Percentiles rank a stretch among this genome's conserved stretches.
Conservation (phyloP, 768 basidiomycete species). For the Trametopsis cervina region DNA sequence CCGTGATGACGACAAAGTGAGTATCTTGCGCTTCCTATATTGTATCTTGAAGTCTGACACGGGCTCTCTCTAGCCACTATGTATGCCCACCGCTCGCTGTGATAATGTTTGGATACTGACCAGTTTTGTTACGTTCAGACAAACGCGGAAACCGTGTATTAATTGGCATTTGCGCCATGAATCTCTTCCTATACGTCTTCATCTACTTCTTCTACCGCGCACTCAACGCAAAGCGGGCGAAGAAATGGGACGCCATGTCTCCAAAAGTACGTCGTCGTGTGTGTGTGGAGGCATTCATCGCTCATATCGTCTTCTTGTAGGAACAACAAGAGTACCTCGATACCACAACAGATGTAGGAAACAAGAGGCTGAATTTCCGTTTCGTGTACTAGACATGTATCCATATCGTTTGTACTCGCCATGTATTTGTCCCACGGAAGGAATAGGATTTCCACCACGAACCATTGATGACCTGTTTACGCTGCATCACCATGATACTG, state of each 20-base stretch:
- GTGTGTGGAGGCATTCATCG: background rate
- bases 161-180: slow-evolving; percentile 46
- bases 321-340: slow-evolving; percentile 54
- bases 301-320: slow-evolving; percentile 22
- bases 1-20: slow-evolving; percentile 36
- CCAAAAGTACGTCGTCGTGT: slow-evolving; percentile 30
- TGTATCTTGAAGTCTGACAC: background rate
- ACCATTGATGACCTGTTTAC: too few relatives aligned
- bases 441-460: too few relatives aligned
- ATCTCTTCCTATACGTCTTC: slow-evolving; percentile 43
- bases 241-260: slow-evolving; percentile 45
- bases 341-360: slow-evolving; percentile 55
- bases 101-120: background rate
- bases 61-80: background rate
- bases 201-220: slow-evolving; percentile 51
- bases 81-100: slow-evolving; percentile 15
- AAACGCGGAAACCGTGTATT: slow-evolving; percentile 53
- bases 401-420: too few relatives aligned
- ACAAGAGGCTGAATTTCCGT: slow-evolving; percentile 54
- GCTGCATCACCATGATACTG: background rate
- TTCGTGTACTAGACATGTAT: slow-evolving; percentile 43
- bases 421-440: too few relatives aligned
- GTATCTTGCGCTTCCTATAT: background rate
- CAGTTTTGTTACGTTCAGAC: slow-evolving; percentile 30
- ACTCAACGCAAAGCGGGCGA: slow-evolving; percentile 42